Evolutionary conservation across 1,284 basidiomycete genomes (phyloP).

Genomic region (Blastosporella zonata): DNA sequence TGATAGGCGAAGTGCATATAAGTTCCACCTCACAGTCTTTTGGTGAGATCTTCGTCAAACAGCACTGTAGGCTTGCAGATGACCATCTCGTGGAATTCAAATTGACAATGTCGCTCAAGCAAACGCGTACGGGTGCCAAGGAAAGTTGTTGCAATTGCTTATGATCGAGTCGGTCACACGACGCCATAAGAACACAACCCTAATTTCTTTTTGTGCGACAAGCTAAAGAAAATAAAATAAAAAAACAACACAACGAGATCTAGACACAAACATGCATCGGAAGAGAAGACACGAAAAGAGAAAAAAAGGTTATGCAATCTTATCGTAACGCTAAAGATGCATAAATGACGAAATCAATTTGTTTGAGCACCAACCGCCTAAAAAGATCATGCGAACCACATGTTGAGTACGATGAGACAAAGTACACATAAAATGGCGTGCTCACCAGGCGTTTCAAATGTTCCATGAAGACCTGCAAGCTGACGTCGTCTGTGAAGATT

Average conservation of each 20-base stretch:
- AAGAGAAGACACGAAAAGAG: slow-evolving; percentile 11
- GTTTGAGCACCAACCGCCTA: slow-evolving; percentile 74
- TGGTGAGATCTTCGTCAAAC: no score
- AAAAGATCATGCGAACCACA: slow-evolving; percentile 1
- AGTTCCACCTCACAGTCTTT: no score
- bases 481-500: slow-evolving; percentile 99
- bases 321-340: neutral
- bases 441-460: slow-evolving; percentile 85
- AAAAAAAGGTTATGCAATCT: slow-evolving; percentile 3
- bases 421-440: slow-evolving; percentile 15
- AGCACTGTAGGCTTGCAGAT: no score
- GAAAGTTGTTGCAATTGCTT: no score
- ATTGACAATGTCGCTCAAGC: no score
- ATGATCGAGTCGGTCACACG: no score
- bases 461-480: slow-evolving; percentile 96
- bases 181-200: slow-evolving; percentile 7
- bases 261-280: no score
- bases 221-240: neutral
- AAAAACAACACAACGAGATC: slow-evolving; percentile 17
- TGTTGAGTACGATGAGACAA: slow-evolving; percentile 10
- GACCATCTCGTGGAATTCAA: no score
- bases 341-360: slow-evolving; percentile 36
- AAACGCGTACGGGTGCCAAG: no score
- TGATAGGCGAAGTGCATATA: no score
- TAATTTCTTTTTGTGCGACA: slow-evolving; percentile 8